phyloP scores from a whole-genome alignment of 305 asterid species.

The Solanum hybrid region DNA sequence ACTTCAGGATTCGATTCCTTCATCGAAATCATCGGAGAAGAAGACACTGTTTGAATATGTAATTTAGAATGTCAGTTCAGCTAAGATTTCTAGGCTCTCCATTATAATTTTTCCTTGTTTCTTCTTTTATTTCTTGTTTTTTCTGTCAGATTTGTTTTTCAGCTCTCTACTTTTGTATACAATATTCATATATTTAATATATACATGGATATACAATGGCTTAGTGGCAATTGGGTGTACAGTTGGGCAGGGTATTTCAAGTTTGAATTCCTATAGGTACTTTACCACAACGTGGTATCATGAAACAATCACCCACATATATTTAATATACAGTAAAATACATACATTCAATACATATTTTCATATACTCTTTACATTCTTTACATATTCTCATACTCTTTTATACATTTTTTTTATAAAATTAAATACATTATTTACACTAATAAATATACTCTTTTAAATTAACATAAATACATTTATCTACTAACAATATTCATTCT shows the following conservation, averaged over 20 bases:
- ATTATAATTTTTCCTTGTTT: no score
- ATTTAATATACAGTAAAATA: no score
- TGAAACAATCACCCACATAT: not conserved
- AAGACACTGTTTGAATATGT: no score
- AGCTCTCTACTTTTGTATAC: not conserved
- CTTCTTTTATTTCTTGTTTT: no score
- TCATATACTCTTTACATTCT: not conserved
- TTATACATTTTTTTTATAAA: not conserved
- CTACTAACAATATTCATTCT: not conserved
- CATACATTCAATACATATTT: not conserved
- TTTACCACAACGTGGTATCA: not conserved
- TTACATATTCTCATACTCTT: not conserved
- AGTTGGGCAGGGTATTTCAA: not conserved
- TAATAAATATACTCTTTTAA: not conserved
- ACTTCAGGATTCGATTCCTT: no score
- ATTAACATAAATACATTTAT: no score
- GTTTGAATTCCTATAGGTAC: not conserved
- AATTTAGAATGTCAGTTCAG: no score
- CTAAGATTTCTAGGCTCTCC: no score
- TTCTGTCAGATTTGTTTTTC: no score
- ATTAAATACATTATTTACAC: not conserved
- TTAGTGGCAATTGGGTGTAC: not conserved
- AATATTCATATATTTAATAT: not conserved
- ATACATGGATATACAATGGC: not conserved
- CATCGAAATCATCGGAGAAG: no score